Base-by-base conservation (phyloP, 176 grass and related monocot genomes). In the Aegilops speltoides region DNA sequence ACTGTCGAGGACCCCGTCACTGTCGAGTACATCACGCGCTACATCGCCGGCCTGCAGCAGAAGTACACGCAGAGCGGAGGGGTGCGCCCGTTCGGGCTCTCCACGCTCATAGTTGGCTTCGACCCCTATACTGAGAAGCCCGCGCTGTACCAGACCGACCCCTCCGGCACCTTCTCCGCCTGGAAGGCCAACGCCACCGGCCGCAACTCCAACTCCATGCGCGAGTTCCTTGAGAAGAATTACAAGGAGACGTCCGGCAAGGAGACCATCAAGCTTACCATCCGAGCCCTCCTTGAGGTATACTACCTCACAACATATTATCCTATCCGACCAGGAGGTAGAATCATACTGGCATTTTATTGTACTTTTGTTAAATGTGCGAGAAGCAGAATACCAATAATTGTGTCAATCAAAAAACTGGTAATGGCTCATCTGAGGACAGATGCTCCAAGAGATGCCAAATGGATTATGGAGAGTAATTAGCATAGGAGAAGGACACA, bases 181-280 rank as follows among this genome's bases (percentile, higher is more conserved):
- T 98, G 95, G 95, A 98, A 98, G 87, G 95, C 95, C 15, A 98
- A 95, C 45, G 95, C 95, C 56, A 98, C 95, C 3, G 95, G 95
- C 57, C 90, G 93, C 79, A 95, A 98, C 91, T 95, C 93, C 25
- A 98, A 95, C 82, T 95, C 93, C 43, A 95, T 95, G 96, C 89
- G 96, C 23, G 96, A 98, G 86, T 98, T 95, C 64, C 85, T 98
- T 34, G 96, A 98, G 88, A 98, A 95, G 78, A 95, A 98, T 66
- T 98, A 92, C 86, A 98, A 92, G 93, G 96, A 98, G n/a, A 98
- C 96, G 19, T 94, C 91, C 5, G 97, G 97, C 60, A 94, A 91
- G 90, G 94, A 96, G 82, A 98, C 97, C 26, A 83, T 96, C 86
- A 98, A 96, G 94, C 90, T 98, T 23, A 90, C 97, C 31, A 98